These are phyloP conservation scores for Nyssa sinensis DNA, from an alignment of 148 eudicot species.

Conservation along the genomic window DNA sequence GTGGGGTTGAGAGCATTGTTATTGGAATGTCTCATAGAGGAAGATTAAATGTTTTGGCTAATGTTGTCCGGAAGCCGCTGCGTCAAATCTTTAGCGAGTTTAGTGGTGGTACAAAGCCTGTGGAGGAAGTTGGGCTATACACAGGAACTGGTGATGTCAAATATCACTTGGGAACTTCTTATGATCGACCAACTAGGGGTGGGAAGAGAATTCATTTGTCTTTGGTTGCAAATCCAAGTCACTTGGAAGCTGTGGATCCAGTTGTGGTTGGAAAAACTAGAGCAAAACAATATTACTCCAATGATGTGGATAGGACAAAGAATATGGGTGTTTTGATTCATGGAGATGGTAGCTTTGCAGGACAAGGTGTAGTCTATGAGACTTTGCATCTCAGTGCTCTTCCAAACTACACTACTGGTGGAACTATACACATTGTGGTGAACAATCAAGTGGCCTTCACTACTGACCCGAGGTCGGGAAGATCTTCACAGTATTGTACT, in stretches of 20 bases:
- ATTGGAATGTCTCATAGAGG: constrained; percentile 97
- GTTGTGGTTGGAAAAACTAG: constrained; percentile 93
- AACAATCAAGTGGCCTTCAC: constrained; percentile 95
- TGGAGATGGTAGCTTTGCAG: constrained; percentile 97
- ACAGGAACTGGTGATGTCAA: constrained; percentile 93
- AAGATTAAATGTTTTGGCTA: constrained; percentile 80
- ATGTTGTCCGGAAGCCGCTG: constrained; percentile 86
- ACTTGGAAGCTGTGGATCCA: constrained; percentile 93
- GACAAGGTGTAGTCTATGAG: constrained; percentile 97
- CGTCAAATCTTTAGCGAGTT: constrained; percentile 86
- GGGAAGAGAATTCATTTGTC: constrained; percentile 92
- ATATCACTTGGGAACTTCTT: constrained; percentile 91
- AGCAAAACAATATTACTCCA: constrained; percentile 80
- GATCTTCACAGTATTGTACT: constrained; percentile 93
- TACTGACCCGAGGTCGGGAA: constrained; percentile 80
- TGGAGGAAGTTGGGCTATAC: constrained; percentile 77
- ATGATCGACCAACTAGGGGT: constrained; percentile 87
- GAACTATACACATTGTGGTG: constrained; percentile 89
- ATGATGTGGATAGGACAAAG: constrained; percentile 67
- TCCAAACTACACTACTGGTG: constrained; percentile 89
- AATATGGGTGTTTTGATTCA: constrained; percentile 82
- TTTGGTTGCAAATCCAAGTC: constrained; percentile 90
- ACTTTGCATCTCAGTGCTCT: constrained; percentile 93
- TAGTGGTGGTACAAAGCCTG: constrained; percentile 77
- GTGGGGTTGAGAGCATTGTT: constrained; percentile 86